Conservation (phyloP, 768 basidiomycete species). For the Trametes sanguinea region DNA sequence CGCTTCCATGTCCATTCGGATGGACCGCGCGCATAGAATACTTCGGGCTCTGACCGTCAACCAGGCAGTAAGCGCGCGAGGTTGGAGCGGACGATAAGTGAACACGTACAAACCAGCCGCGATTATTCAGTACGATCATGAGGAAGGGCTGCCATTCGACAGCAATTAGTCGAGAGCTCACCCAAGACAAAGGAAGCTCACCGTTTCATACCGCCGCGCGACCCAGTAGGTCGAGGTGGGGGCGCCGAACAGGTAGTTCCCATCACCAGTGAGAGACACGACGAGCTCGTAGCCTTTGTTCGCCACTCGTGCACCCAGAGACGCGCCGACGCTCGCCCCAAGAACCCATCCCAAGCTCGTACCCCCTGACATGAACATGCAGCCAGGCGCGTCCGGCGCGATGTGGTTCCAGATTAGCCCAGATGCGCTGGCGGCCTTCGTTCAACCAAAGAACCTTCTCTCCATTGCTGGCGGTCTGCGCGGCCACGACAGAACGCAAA, state of each 20-base stretch:
- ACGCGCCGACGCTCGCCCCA: conserved; percentile 63
- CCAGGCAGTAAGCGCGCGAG: not conserved
- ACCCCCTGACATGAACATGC: conserved; percentile 58
- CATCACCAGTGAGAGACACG: conserved; percentile 66
- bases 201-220: conserved; percentile 66
- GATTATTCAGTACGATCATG: conserved; percentile 71
- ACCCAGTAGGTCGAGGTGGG: conserved; percentile 75
- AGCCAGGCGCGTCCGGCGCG: conserved; percentile 51
- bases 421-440: conserved; percentile 66
- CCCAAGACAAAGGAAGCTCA: conserved; percentile 32
- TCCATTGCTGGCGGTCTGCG: conserved; percentile 42
- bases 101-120: conserved; percentile 59
- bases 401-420: conserved; percentile 59
- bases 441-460: conserved; percentile 52
- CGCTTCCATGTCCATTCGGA: conserved; percentile 54
- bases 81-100: not conserved
- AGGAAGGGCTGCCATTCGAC: conserved; percentile 42
- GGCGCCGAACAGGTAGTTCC: conserved; percentile 65
- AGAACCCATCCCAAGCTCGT: conserved; percentile 70
- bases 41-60: conserved; percentile 50
- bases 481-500: conserved; percentile 46
- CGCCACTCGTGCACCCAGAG: conserved; percentile 42
- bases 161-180: not conserved
- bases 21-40: conserved; percentile 66
- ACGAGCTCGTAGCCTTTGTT: conserved; percentile 52